phyloP scores from a whole-genome alignment of 2,329 filamentous ascomycete genomes.

The Tolypocladium tropicale region DNA sequence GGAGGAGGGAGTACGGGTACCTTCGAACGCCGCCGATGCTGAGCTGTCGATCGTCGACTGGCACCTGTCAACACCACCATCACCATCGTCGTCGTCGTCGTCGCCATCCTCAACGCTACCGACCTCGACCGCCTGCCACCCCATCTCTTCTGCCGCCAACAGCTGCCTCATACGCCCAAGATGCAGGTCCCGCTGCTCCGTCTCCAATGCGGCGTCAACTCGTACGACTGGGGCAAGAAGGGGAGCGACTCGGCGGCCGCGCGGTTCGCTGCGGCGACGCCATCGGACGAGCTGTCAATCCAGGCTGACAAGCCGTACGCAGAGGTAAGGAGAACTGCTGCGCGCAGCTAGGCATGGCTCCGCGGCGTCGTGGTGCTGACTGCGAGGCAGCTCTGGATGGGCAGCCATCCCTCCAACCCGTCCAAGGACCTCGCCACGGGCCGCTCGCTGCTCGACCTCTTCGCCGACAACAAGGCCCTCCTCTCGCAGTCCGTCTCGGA shows the following conservation, averaged over 20 bases:
- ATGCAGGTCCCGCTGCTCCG: slow-evolving; percentile 77
- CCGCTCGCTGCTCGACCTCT: slow-evolving; percentile 75
- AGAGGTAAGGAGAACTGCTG: slow-evolving; percentile 49
- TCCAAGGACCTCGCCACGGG: slow-evolving; percentile 82
- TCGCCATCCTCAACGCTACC: neutral
- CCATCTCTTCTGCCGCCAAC: neutral
- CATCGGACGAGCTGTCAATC: slow-evolving; percentile 62
- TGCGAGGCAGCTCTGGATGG: slow-evolving; percentile 83
- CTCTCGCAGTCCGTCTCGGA: slow-evolving; percentile 63
- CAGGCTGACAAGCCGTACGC: slow-evolving; percentile 87
- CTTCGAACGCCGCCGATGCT: no score
- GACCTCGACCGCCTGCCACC: neutral
- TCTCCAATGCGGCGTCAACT: slow-evolving; percentile 88
- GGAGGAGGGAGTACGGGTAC: no score
- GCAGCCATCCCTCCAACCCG: slow-evolving; percentile 90
- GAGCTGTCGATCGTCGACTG: neutral
- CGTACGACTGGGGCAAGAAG: slow-evolving; percentile 98
- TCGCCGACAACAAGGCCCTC: slow-evolving; percentile 76
- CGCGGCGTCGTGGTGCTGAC: neutral
- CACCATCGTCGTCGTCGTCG: neutral
- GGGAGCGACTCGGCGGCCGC: slow-evolving; percentile 81
- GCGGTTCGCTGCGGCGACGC: slow-evolving; percentile 78
- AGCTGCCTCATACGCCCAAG: neutral
- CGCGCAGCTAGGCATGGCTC: neutral
- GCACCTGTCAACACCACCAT: neutral